Evolutionary conservation across 371 early-diverging fungal species (phyloP).

Genomic region (Polyrhizophydium stewartii): DNA sequence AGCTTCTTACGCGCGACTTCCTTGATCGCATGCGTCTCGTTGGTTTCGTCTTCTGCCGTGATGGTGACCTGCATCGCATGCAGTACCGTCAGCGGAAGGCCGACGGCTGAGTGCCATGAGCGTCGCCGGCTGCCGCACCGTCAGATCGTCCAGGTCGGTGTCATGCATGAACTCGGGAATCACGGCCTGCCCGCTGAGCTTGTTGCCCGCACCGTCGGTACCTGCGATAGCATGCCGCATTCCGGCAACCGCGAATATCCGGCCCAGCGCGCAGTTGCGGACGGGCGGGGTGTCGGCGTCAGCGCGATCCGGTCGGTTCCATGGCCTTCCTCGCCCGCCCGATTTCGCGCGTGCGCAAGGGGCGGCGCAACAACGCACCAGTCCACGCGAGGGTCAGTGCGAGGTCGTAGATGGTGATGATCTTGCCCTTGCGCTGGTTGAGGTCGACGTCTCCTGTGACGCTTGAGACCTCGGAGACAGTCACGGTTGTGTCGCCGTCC

Average conservation of each 20-base stretch:
- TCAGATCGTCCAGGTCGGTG: constrained; percentile 73
- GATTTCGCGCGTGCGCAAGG: too few relatives aligned
- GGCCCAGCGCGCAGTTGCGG: too few relatives aligned
- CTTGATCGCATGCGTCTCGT: constrained; percentile 59
- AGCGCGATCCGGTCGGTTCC: too few relatives aligned
- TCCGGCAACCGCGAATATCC: too few relatives aligned
- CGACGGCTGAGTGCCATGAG: too few relatives aligned
- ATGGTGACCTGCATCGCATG: constrained; percentile 63
- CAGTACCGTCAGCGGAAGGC: too few relatives aligned
- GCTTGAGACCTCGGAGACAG: constrained; percentile 52
- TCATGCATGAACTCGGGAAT: constrained; percentile 93
- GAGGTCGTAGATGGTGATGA: constrained; percentile 84
- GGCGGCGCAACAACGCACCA: too few relatives aligned
- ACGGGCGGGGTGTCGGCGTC: too few relatives aligned
- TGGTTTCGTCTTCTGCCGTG: constrained; percentile 54
- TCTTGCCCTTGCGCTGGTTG: constrained; percentile 88
- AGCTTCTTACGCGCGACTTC: constrained; percentile 68
- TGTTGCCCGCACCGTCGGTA: not conserved
- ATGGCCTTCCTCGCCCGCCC: too few relatives aligned
- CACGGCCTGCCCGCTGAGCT: constrained; percentile 52
- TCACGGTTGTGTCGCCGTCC: constrained; percentile 47
- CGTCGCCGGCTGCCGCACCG: too few relatives aligned
- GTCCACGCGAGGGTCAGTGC: constrained; percentile 70
- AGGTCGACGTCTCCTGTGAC: constrained; percentile 83
- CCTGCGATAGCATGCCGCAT: too few relatives aligned